phyloP scores from a whole-genome alignment of 2,329 filamentous ascomycete genomes.

The Alternaria hordeiaustralica region DNA sequence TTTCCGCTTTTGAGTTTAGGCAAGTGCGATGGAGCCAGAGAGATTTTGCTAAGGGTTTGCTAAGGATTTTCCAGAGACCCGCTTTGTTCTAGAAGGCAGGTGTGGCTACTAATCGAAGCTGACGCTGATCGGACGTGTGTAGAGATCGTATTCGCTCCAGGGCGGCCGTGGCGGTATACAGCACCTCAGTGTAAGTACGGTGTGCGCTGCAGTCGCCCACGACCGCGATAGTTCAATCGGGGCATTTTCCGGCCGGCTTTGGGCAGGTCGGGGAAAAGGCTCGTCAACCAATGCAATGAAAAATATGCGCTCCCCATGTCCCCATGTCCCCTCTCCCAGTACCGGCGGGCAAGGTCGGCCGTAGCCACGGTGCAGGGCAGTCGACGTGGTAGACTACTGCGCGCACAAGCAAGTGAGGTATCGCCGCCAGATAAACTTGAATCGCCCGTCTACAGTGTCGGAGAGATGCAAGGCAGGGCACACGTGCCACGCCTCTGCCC shows the following conservation, averaged over 20 bases:
- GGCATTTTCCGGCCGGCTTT: not conserved
- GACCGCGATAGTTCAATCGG: not conserved
- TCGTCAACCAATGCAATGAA: not conserved
- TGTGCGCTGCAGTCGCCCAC: too few relatives aligned
- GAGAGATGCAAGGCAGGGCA: slow-evolving; percentile 14
- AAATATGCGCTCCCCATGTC: not conserved
- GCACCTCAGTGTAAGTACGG: not conserved
- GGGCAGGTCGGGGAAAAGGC: not conserved
- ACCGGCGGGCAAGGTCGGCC: slow-evolving; percentile 25
- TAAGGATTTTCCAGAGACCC: slow-evolving; percentile 26
- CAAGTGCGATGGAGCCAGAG: slow-evolving; percentile 15
- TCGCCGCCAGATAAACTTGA: slow-evolving; percentile 19
- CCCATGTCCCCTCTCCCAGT: not conserved
- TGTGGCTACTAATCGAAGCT: slow-evolving; percentile 13
- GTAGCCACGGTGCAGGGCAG: slow-evolving; percentile 4
- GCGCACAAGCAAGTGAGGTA: slow-evolving; percentile 13
- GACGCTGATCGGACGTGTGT: slow-evolving; percentile 1
- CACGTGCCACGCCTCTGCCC: slow-evolving; percentile 20
- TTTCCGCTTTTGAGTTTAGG: slow-evolving; percentile 18
- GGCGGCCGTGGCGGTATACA: not conserved
- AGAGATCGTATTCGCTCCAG: not conserved
- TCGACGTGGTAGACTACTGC: slow-evolving; percentile 15
- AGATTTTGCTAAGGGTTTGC: slow-evolving; percentile 21
- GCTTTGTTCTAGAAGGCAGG: slow-evolving; percentile 41
- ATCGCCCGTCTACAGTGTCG: slow-evolving; percentile 13